Evolutionary conservation across 1,139 yeast species (phyloP).

Genomic region (Blastobotrys malaysiensis): DNA sequence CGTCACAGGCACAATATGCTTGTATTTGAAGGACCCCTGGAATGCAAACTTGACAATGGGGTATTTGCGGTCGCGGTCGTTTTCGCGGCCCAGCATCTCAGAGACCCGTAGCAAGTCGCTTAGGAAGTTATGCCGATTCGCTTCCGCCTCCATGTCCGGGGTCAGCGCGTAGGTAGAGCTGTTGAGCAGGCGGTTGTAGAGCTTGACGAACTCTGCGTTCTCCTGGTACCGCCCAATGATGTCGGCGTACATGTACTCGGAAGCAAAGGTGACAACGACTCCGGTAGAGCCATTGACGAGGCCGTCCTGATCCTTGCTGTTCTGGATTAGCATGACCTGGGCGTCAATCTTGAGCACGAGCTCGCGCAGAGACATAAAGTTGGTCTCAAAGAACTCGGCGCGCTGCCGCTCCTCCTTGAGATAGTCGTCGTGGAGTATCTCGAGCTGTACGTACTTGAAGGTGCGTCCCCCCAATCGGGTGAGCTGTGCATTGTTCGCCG

Average conservation of each 20-base stretch:
- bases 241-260: conserved; percentile 2
- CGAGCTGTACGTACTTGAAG: conserved; percentile 30
- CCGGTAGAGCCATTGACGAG: conserved; percentile 50
- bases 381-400: conserved; percentile 14
- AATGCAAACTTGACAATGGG: not conserved
- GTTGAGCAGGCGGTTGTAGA: not conserved
- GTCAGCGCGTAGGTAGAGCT: not conserved
- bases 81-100: conserved; percentile 12
- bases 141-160: not conserved
- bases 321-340: conserved; percentile 53
- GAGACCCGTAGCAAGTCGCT: not conserved
- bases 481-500: conserved; percentile 57
- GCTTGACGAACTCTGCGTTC: not conserved
- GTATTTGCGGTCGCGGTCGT: conserved; percentile 34
- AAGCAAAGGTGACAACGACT: conserved; percentile 40
- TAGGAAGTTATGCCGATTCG: not conserved
- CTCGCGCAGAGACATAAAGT: conserved; percentile 43
- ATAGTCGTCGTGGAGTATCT: conserved; percentile 36
- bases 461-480: conserved; percentile 39
- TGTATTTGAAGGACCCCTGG: not conserved
- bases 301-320: conserved; percentile 34
- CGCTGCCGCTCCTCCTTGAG: conserved; percentile 20
- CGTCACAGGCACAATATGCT: conserved; percentile 48
- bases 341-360: conserved; percentile 52
- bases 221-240: not conserved